Conservation (phyloP, 495 filamentous ascomycete species). For the Articulospora tetracladia region DNA sequence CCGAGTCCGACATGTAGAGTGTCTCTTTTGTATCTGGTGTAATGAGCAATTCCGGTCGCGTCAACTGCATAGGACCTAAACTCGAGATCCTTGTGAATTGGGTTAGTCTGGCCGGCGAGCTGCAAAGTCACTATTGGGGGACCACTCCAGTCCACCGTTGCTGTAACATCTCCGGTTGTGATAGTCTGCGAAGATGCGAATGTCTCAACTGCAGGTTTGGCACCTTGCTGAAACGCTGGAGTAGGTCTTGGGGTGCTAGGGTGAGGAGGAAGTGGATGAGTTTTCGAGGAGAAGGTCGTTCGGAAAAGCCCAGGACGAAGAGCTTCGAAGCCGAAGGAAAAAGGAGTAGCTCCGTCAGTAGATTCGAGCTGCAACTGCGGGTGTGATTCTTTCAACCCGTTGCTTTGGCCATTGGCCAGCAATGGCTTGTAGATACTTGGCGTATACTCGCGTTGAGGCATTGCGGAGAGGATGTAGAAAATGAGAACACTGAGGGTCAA, state of each 20-base stretch:
- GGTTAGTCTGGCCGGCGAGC: constrained; percentile 41
- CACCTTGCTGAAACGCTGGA: constrained; percentile 28
- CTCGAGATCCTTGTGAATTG: constrained; percentile 54
- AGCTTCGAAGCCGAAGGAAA: constrained; percentile 56
- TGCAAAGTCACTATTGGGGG: constrained; percentile 54
- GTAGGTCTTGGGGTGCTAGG: constrained; percentile 50
- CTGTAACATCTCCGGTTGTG: constrained; percentile 43
- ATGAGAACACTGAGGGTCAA: background rate
- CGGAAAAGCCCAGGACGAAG: constrained; percentile 58
- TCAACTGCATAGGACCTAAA: constrained; percentile 61
- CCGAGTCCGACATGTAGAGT: constrained; percentile 64
- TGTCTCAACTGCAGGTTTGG: constrained; percentile 26
- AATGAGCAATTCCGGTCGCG: constrained; percentile 53
- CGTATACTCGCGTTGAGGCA: constrained; percentile 54
- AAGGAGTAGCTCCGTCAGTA: constrained; percentile 30
- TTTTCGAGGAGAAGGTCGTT: constrained; percentile 56
- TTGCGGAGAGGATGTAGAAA: constrained; percentile 19
- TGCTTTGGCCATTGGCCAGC: constrained; percentile 6
- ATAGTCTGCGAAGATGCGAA: constrained; percentile 35
- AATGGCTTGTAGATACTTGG: constrained; percentile 38
- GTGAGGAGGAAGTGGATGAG: constrained; percentile 55
- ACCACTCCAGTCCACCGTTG: constrained; percentile 50
- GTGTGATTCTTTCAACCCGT: constrained; percentile 5
- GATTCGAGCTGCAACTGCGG: constrained; percentile 39
- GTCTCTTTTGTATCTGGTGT: constrained; percentile 52